Conservation (phyloP, 169 alveolate species). For the Cryptosporidium andersoni region DNA sequence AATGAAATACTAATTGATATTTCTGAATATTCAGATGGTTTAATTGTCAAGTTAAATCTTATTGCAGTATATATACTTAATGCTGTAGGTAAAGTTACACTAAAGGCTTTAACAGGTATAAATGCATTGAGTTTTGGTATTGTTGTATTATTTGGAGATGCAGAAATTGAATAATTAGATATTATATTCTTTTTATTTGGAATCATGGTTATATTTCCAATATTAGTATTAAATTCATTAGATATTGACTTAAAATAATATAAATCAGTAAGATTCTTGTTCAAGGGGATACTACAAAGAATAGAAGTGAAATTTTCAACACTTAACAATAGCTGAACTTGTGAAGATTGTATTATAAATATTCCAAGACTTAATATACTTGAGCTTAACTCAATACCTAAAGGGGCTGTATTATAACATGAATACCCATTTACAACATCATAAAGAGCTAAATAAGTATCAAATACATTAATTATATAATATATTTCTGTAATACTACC, state of each 20-base stretch:
- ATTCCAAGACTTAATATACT: conserved; percentile 27
- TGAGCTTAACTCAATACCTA: neutral
- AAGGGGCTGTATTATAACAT: conserved; percentile 33
- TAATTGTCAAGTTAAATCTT: conserved; percentile 9
- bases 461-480: conserved; percentile 38
- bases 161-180: neutral
- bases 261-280: conserved; percentile 20
- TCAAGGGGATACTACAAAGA: conserved; percentile 11
- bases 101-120: neutral
- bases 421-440: conserved; percentile 49
- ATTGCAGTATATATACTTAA: conserved; percentile 29
- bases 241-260: conserved; percentile 37
- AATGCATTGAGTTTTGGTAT: conserved; percentile 6
- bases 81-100: conserved; percentile 25
- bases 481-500: conserved; percentile 25
- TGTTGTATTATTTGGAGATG: neutral
- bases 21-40: conserved; percentile 2
- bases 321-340: conserved; percentile 16
- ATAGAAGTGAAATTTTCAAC: neutral
- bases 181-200: neutral
- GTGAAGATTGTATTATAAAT: neutral
- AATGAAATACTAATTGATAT: conserved; percentile 22
- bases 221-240: conserved; percentile 9
- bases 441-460: conserved; percentile 19
- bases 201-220: conserved; percentile 58